These are phyloP conservation scores for Elaeagnus macrophylla DNA, from an alignment of 306 rosid species.

Conservation along the genomic window DNA sequence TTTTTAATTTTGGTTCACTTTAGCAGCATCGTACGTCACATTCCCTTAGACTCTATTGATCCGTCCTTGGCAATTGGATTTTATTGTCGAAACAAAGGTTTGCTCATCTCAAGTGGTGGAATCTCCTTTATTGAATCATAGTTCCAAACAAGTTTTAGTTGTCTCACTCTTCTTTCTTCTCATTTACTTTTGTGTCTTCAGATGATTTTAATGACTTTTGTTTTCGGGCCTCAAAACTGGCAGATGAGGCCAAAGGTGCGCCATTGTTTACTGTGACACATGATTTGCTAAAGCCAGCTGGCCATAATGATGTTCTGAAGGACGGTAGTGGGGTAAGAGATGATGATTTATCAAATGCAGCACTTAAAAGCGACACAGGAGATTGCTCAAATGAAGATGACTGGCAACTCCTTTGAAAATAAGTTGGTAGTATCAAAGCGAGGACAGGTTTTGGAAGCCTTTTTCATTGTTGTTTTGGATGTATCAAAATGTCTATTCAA, in stretches of 20 bases:
- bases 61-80: conserved; percentile 95
- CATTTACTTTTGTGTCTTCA: conserved; percentile 24
- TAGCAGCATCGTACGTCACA: conserved; percentile 55
- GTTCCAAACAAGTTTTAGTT: conserved; percentile 7
- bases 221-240: conserved; percentile 63
- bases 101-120: conserved; percentile 18
- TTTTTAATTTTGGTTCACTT: not conserved
- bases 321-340: conserved; percentile 24
- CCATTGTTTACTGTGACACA: conserved; percentile 79
- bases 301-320: conserved; percentile 26
- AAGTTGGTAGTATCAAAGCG: not conserved
- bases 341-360: conserved; percentile 28
- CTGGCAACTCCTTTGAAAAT: conserved; percentile 75
- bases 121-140: conserved; percentile 2
- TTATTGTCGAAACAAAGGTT: conserved; percentile 90
- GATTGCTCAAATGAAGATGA: conserved; percentile 53
- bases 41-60: conserved; percentile 69
- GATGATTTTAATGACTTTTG: conserved; percentile 86
- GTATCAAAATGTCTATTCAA: too few species aligned
- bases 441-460: too few species aligned
- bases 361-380: conserved; percentile 27
- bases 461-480: too few species aligned
- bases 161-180: not conserved
- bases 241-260: conserved; percentile 76
- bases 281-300: conserved; percentile 32